Evolutionary conservation across 192 early-diverging fungal species (phyloP).

Genomic region (Rhizophlyctis rosea): DNA sequence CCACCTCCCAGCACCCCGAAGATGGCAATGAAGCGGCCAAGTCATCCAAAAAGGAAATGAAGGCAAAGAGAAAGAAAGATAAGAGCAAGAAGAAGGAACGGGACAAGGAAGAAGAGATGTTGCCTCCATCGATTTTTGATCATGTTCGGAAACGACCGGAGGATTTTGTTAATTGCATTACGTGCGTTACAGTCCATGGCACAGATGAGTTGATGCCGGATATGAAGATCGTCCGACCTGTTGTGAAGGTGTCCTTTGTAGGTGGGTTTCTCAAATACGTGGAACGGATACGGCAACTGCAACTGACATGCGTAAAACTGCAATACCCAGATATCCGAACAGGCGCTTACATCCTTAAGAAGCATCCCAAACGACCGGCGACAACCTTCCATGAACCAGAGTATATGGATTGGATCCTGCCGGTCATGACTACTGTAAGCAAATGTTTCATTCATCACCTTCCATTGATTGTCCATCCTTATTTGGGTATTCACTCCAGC

Average conservation of each 20-base stretch:
- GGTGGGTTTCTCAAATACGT: conserved; percentile 18
- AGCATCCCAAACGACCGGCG: conserved; percentile 11
- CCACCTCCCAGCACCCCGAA: too few relatives aligned
- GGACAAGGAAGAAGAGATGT: too few relatives aligned
- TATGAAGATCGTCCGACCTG: conserved; percentile 27
- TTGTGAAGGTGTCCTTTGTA: conserved; percentile 39
- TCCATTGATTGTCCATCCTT: conserved; percentile 21
- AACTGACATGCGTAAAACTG: too few relatives aligned
- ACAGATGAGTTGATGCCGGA: conserved; percentile 37
- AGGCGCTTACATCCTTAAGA: conserved; percentile 23
- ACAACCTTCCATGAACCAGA: conserved; percentile 31
- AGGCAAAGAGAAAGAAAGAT: too few relatives aligned
- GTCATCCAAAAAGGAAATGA: too few relatives aligned
- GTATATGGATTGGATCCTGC: conserved; percentile 35
- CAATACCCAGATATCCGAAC: too few relatives aligned
- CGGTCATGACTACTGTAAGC: conserved; percentile 40
- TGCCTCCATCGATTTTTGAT: too few relatives aligned
- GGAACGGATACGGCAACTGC: too few relatives aligned
- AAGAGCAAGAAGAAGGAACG: too few relatives aligned
- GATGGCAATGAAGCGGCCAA: too few relatives aligned
- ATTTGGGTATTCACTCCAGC: conserved; percentile 7
- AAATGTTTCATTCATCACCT: conserved; percentile 1
- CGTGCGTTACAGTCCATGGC: conserved; percentile 1
- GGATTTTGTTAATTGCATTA: conserved; percentile 8
- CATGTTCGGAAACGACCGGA: too few relatives aligned